Evolutionary conservation across 305 asterid genomes (phyloP), one percentile per base, ranked within the genome.

Genomic region (Fraxinus angustifolia): DNA sequence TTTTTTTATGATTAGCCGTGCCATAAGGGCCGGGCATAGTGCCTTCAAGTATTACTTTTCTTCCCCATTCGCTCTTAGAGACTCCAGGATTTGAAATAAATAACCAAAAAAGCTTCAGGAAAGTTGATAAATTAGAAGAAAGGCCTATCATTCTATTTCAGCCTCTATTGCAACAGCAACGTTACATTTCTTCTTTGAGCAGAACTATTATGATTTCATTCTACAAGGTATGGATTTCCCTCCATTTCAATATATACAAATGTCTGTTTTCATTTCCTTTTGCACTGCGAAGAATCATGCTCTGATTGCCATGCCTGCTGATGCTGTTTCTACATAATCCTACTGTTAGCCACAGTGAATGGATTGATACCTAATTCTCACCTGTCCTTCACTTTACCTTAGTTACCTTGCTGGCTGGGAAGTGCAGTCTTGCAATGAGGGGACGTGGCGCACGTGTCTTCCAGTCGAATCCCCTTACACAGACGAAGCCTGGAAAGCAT

Each of bases 401-500:
- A 48, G 81, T 84, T 83, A 90, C 82, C 82, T 86, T 95, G 84
- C 98, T 93, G 80, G 97, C 98, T 34, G 99, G 98, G 75, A 95
- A 95, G 87, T 93, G 99, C 87, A 95, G 82, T 79, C 98, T 87
- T 75, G 98, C 98, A 36, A 91, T 86, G 42, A 95, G 95, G 77
- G 99, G 99, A 11, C 98, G 91, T 35, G 99, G 97, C 33, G 94
- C 93, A 68, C 99, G 90, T 35, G 88, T 87, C 83, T 65, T 83
- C 87, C 90, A 87, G 89, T 95, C 99, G 81, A 95, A 95, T 70
- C 98, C 99, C 87, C 98, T 88, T 31, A 95, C 98, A 79, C 98
- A 95, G 71, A 95, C 97, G 73, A 92, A 93, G 60, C 99, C 99
- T 95, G 95, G n/a, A 85, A 72, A 84, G 83, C 30, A 83, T 17